Base-by-base conservation (phyloP, 106 monocot species). In the Agapanthus africanus region DNA sequence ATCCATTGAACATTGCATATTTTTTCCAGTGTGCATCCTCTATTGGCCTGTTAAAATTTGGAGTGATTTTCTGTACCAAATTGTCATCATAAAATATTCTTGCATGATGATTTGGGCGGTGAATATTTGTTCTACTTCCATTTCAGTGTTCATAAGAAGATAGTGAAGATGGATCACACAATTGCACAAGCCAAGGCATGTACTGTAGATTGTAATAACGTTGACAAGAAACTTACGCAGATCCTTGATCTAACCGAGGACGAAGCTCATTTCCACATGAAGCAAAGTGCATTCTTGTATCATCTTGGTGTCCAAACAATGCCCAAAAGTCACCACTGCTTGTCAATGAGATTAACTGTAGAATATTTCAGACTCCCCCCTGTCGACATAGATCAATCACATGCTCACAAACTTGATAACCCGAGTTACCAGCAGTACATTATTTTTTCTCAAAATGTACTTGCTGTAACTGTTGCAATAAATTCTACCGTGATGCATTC, bases 271-370 rank as follows among this genome's bases (percentile, higher is more conserved):
- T 88, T 88, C 51, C 88, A 88, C 70, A 81, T 50, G 81, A 88
- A 84, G 65, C 88, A 88, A 70, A 84, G 88, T 74, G 88, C 88
- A 54, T 88, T 84, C 56, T 73, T 88, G 27, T 81, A 76, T 71
- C 88, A 76, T 61, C 81, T 88, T 76, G 84, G 76, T 77, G 76
- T 81, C 39, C 84, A 88, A 41, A 88, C 88, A 40, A 81, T 81
- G 76, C 78, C 88, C 32, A 88, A 84, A 74, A 84, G 81, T 63
- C 76, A 79, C 27, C 88, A 88, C 59, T 88, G 88, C 59, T 79
- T 84, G 41, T 80, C 79, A 4, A 76, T 84, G 84, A 81, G 81
- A 62, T 63, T 88, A 27, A 88, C 88, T 11, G 56, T 81, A 57
- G 88, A 88, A 41, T 84, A 81, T 71, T 84, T 88, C 42, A 84